Evolutionary conservation across 2,329 filamentous ascomycete genomes (phyloP), one percentile per base, ranked within the genome.

Genomic region (Orbilia ellipsospora): DNA sequence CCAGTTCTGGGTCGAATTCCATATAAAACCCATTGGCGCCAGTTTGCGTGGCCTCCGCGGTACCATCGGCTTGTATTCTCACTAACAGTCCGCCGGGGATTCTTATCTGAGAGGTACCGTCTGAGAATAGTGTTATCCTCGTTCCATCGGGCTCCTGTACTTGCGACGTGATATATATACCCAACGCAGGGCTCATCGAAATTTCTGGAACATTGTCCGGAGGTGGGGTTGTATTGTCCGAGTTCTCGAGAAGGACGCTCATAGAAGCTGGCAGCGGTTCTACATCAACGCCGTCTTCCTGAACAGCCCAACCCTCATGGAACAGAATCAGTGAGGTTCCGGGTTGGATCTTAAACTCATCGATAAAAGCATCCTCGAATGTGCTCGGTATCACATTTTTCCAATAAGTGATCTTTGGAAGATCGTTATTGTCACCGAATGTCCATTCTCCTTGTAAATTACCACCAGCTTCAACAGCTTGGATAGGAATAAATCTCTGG

Each of bases 221-320:
- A 36, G 31, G 31, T 10, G 10, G 5, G 31, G 31, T 7, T 36
- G 31, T 10, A 6, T 1, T 6, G 3, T 36, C 31, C 10, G 1
- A 4, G 5, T 36, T 36, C 8, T 36, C 31, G 5, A 10, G 6
- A 36, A 10, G 31, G 1, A 10, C 6, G 31, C 31, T 36, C 31
- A 36, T 36, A 36, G 31, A 36, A 36, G 10, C 31, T 1, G 31
- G 31, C 31, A 36, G 31, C 10, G 31, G 5, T 10, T 36, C 31
- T 2, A 50, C 40, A 16, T 26, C 23, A 16, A 68, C 20, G 15
- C 55, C 65, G 1, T 40, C 26, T 18, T 42, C n/a, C n/a, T 61
- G 55, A 36, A 61, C 20, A 12, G 15, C 56, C 55, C 65, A 68
- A 10, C 56, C 56, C 13, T 68, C 50, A 8, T 68, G 48, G 7